Evolutionary conservation across 2,329 filamentous ascomycete genomes (phyloP), one percentile per base, ranked within the genome.

Genomic region (Ophiostoma perfectum): DNA sequence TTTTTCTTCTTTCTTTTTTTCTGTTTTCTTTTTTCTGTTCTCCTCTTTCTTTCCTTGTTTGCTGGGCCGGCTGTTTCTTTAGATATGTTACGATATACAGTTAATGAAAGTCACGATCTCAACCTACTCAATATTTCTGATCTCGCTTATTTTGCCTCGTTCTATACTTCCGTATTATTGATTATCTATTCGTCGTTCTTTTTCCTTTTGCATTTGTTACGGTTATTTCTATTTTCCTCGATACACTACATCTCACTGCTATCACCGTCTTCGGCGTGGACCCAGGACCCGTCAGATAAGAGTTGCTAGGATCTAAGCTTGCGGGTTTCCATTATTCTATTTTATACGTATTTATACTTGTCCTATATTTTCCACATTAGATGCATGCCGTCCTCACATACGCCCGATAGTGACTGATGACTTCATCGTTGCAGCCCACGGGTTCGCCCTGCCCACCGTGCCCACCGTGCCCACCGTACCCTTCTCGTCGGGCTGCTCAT

Each of bases 61-160:
- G 14, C 18, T 16, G 39, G 39, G 47, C 47, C 47, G 47, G 49
- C 18, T 55, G 49, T 55, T 55, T 55, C 49, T 55, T 55, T 55
- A 55, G 49, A 55, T 55, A 55, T 55, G 49, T 55, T 55, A 55
- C 49, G 49, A 55, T 36, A 55, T 55, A 14, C 49, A 55, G 49
- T 55, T 55, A 55, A 55, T 55, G 49, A 55, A 27, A 55, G 18
- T 55, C 14, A 55, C n/a, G 49, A 55, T 27, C 49, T 11, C 49
- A 55, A 27, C 27, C 18, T 47, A 14, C 45, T 9, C 27, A 18
- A 55, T 55, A 8, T 47, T 2, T 27, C 27, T 27, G 27, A 27
- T 27, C 45, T 55, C 49, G 49, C 18, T 55, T 27, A 11, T 55
- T 55, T 27, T 2, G 12, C 18, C 49, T n/a, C 18, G n/a, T 27